Evolutionary conservation across 2,329 filamentous ascomycete genomes (phyloP).

Genomic region (Penicillium aurantiogriseum): DNA sequence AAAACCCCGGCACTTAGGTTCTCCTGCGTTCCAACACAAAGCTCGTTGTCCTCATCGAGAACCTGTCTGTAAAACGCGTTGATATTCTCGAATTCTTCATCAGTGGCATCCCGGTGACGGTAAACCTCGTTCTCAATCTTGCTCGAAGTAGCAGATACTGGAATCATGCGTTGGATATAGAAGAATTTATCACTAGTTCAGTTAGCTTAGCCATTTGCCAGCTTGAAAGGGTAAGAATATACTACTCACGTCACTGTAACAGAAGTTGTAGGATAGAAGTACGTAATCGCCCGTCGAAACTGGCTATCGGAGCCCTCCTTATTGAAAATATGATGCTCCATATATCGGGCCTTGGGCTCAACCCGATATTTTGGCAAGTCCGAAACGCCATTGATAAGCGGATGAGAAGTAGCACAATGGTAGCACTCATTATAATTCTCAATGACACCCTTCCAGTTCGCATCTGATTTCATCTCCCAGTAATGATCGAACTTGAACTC

Average conservation of each 20-base stretch:
- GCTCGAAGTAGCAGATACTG: slow-evolving; percentile 50
- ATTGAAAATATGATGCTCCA: slow-evolving; percentile 52
- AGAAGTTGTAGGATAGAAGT: slow-evolving; percentile 30
- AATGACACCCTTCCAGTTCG: slow-evolving; percentile 26
- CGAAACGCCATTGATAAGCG: slow-evolving; percentile 41
- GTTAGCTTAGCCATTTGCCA: not conserved
- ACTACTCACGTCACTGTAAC: slow-evolving; percentile 32
- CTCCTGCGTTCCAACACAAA: slow-evolving; percentile 58
- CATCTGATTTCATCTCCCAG: slow-evolving; percentile 27
- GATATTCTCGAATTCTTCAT: slow-evolving; percentile 58
- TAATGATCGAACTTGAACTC: slow-evolving; percentile 26
- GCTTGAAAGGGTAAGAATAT: not conserved
- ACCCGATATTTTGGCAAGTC: slow-evolving; percentile 57
- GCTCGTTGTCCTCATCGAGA: slow-evolving; percentile 62
- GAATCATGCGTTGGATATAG: slow-evolving; percentile 63
- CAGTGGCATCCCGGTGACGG: slow-evolving; percentile 57
- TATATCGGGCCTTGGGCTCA: slow-evolving; percentile 49
- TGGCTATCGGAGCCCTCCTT: slow-evolving; percentile 49
- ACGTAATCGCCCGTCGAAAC: slow-evolving; percentile 38
- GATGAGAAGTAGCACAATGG: slow-evolving; percentile 28
- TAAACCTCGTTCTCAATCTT: slow-evolving; percentile 63
- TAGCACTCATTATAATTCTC: slow-evolving; percentile 32
- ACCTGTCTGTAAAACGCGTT: slow-evolving; percentile 61
- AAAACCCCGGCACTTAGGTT: slow-evolving; percentile 62
- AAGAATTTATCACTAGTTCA: slow-evolving; percentile 52